Evolutionary conservation across 805 yeast species (phyloP), one percentile per base, ranked within the genome.

Genomic region (Brettanomyces anomalus): DNA sequence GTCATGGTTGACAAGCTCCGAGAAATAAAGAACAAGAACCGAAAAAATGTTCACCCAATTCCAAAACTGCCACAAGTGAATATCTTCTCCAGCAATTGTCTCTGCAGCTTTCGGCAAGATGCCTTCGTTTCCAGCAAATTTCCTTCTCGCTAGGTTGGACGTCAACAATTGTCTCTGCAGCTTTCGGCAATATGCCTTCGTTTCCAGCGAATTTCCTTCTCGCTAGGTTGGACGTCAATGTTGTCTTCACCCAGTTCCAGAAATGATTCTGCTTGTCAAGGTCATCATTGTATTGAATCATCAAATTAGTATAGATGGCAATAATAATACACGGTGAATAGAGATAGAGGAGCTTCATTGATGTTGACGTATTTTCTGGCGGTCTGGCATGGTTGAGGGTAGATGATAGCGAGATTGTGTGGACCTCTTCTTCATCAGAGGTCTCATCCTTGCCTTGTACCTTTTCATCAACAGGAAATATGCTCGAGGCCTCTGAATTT

Each of bases 1-100:
- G 37, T 60, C 58, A 43, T 57, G 60, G 43, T 60, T 57, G 16
- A 79, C 62, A 46, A 90, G 67, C 64, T 90, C 98, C 38, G 84
- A 68, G 26, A 82, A 79, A 61, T 90, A 90, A 21, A 93, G 68
- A n/a, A 78, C 66, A 44, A 93, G 65, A 10, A 95, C 84, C 42
- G 82, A 73, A 50, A 82, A 79, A 68, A 90, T 85, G 58, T 90
- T 90, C 45, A 85, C 76, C 97, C 97, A 90, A 54, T 89, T 86
- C 97, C 98, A 90, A 58, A 93, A 85, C 54, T 87, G 88, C 86
- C 95, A 84, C n/a, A 96, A 82, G 57, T 80, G 78, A 21, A 74
- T 55, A 20, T 33, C 43, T 15, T 30, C 44, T 30, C 31, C 38
- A 19, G 34, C 34, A 11, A 37, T n/a, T 16, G 34, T 36, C 15